A percentile compares a stretch with the other conserved stretches of the same genome.
phyloP scores from a whole-genome alignment of 805 yeast species.

The Candida bentonensis region DNA sequence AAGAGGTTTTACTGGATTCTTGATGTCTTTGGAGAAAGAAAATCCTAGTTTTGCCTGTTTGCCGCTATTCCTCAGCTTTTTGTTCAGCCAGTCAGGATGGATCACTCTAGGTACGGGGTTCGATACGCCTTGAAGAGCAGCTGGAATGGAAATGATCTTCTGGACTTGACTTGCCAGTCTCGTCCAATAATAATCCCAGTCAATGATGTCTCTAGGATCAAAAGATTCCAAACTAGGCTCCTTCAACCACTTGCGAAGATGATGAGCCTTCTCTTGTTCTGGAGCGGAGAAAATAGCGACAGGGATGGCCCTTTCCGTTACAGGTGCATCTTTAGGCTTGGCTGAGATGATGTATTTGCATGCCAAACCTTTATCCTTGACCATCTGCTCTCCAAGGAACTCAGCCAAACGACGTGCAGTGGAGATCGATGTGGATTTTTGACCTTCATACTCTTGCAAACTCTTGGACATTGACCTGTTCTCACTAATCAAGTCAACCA shows the following conservation, averaged over 20 bases:
- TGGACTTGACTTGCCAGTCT: slow-evolving; percentile 87
- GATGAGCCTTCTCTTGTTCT: slow-evolving; percentile 46
- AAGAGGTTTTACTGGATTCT: slow-evolving; percentile 22
- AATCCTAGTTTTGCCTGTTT: slow-evolving; percentile 54
- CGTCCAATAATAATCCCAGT: slow-evolving; percentile 87
- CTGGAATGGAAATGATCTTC: slow-evolving; percentile 92
- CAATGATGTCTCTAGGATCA: slow-evolving; percentile 80
- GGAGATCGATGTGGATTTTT: slow-evolving; percentile 89
- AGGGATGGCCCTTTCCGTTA: slow-evolving; percentile 92
- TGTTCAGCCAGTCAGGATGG: slow-evolving; percentile 88
- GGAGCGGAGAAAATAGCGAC: slow-evolving; percentile 92
- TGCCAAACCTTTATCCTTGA: slow-evolving; percentile 88
- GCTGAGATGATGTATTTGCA: slow-evolving; percentile 86
- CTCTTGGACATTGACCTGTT: slow-evolving; percentile 91
- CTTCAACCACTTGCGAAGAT: slow-evolving; percentile 72
- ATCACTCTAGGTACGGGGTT: slow-evolving; percentile 92
- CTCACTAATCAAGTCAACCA: slow-evolving; percentile 89
- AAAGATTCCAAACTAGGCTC: slow-evolving; percentile 65
- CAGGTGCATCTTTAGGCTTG: slow-evolving; percentile 73
- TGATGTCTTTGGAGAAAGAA: slow-evolving; percentile 34
- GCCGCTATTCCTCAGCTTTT: slow-evolving; percentile 44
- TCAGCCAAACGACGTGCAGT: slow-evolving; percentile 91
- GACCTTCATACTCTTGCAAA: slow-evolving; percentile 73
- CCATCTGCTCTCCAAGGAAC: slow-evolving; percentile 91
- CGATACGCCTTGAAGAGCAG: slow-evolving; percentile 73